Evolutionary conservation across 2,329 filamentous ascomycete species (phyloP).

Genomic region (Sarocladium oryzae): DNA sequence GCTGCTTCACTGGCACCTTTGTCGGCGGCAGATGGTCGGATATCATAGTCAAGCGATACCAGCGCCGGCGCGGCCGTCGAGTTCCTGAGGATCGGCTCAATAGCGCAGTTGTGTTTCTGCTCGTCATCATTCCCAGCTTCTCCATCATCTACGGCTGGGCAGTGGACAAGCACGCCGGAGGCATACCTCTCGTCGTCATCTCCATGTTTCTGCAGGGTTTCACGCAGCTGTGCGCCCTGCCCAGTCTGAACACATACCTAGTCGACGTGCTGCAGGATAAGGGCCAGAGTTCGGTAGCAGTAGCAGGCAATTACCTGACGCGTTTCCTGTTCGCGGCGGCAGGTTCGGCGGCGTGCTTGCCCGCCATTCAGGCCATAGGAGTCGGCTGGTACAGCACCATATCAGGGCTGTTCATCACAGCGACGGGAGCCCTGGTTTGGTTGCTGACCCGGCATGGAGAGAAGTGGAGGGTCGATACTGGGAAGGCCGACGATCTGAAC

Average conservation of each 20-base stretch:
- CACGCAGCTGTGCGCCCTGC: slow-evolving; percentile 65
- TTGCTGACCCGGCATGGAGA: slow-evolving; percentile 14
- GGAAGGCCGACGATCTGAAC: no score
- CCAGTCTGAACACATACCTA: slow-evolving; percentile 64
- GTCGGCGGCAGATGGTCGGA: slow-evolving; percentile 64
- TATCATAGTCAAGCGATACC: slow-evolving; percentile 40
- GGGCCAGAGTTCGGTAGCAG: slow-evolving; percentile 57
- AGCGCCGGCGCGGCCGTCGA: slow-evolving; percentile 47
- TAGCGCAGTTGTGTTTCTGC: slow-evolving; percentile 46
- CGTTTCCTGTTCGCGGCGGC: slow-evolving; percentile 66
- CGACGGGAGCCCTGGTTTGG: slow-evolving; percentile 14
- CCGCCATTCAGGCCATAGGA: slow-evolving; percentile 61
- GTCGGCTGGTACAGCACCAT: slow-evolving; percentile 71
- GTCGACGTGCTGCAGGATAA: slow-evolving; percentile 61
- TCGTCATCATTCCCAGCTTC: slow-evolving; percentile 45
- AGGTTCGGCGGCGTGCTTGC: slow-evolving; percentile 62
- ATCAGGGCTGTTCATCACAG: slow-evolving; percentile 15
- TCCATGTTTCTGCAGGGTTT: slow-evolving; percentile 66
- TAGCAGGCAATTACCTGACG: slow-evolving; percentile 69
- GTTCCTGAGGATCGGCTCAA: slow-evolving; percentile 60
- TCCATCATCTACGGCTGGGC: slow-evolving; percentile 53
- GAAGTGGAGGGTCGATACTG: slow-evolving; percentile 12
- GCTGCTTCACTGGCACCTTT: slow-evolving; percentile 60
- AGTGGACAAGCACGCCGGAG: slow-evolving; percentile 37
- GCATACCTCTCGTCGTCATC: slow-evolving; percentile 53